Conservation (phyloP, 2,329 filamentous ascomycete species). For the Fusarium albosuccineum region DNA sequence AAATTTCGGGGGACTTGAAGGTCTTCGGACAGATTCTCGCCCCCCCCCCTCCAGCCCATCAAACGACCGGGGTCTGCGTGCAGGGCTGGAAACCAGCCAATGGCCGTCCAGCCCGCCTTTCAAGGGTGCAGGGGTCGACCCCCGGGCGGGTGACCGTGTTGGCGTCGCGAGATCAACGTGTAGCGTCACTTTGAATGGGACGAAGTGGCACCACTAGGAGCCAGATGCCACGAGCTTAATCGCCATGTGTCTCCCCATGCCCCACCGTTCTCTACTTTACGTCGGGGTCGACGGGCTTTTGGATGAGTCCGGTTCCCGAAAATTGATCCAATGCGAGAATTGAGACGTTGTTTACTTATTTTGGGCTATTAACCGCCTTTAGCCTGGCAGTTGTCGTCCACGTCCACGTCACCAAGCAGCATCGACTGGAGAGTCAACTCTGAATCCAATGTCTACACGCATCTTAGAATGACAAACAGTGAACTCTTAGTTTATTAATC, state of each 20-base stretch:
- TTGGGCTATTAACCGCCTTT: constrained; percentile 1
- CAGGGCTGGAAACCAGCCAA: constrained; percentile 7
- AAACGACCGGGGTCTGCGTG: background rate
- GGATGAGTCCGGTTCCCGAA: constrained; percentile 9
- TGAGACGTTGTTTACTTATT: background rate
- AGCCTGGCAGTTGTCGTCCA: background rate
- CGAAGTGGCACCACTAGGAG: constrained; percentile 14
- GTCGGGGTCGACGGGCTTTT: background rate
- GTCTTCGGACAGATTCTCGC: constrained; percentile 34
- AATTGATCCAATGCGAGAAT: background rate
- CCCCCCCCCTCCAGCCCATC: constrained; percentile 22
- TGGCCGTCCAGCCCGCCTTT: constrained; percentile 18
- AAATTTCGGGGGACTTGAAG: constrained; percentile 38
- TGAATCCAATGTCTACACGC: background rate
- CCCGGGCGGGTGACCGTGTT: constrained; percentile 18
- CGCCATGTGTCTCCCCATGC: constrained; percentile 2
- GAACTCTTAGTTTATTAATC: too few species aligned
- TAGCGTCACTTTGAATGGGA: background rate
- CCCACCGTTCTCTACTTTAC: constrained; percentile 9
- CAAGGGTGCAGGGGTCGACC: background rate
- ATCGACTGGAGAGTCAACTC: background rate
- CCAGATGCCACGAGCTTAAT: constrained; percentile 14
- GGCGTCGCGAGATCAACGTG: constrained; percentile 12
- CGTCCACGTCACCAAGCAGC: background rate
- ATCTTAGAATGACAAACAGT: too few species aligned